A percentile compares a stretch with the other conserved stretches of the same genome.
These are phyloP conservation scores for Endocalyx cinctus DNA, from an alignment of 2,329 filamentous ascomycete genomes.

Conservation along the genomic window DNA sequence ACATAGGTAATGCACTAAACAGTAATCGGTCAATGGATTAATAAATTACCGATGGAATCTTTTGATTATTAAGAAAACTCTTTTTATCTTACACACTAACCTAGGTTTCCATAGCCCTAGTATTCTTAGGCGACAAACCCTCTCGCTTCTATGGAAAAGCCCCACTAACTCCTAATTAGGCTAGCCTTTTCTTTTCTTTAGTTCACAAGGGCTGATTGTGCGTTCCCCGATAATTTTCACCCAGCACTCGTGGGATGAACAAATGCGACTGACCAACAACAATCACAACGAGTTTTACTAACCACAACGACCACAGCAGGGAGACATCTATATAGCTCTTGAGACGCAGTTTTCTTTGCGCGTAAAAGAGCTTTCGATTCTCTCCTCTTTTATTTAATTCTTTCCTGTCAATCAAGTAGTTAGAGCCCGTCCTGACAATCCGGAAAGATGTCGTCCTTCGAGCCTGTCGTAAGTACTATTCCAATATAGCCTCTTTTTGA, in stretches of 20 bases:
- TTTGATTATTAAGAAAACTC: too few relatives aligned
- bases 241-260: not conserved
- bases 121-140: constrained; percentile 19
- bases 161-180: constrained; percentile 19
- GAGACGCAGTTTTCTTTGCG: constrained; percentile 22
- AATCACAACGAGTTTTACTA: constrained; percentile 18
- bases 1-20: too few relatives aligned
- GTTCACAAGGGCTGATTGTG: constrained; percentile 21
- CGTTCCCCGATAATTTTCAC: constrained; percentile 27
- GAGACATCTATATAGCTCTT: constrained; percentile 20
- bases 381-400: constrained; percentile 22
- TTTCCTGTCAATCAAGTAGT: constrained; percentile 13
- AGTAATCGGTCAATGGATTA: too few relatives aligned
- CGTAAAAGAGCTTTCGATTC: constrained; percentile 26
- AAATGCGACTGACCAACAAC: constrained; percentile 19
- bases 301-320: constrained; percentile 26
- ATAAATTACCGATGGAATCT: too few relatives aligned
- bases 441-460: constrained; percentile 64
- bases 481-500: constrained; percentile 6
- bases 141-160: constrained; percentile 19
- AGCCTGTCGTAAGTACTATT: constrained; percentile 60
- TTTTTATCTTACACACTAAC: too few relatives aligned
- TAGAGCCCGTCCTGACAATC: constrained; percentile 27
- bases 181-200: constrained; percentile 12
- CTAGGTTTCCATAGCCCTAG: constrained; percentile 28